Evolutionary conservation across 2,329 filamentous ascomycete species (phyloP), one percentile per base, ranked within the genome.

Genomic region (Calcarisporium arbuscula): DNA sequence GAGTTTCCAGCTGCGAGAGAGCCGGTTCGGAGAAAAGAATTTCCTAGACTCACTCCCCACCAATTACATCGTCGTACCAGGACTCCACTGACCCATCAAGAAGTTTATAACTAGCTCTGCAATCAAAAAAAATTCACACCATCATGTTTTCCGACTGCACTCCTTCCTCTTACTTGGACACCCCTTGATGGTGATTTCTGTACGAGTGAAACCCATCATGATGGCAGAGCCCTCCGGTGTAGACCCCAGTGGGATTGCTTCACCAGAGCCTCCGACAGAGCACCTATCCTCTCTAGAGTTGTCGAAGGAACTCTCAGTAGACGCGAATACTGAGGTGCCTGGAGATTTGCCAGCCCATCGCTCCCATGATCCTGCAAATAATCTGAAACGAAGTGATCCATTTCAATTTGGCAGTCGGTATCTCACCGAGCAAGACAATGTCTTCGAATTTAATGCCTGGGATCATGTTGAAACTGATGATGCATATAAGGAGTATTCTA

Each of bases 381-480:
- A 88, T 58, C 69, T 83, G 63, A 96, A 96, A 67, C 77, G 87
- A 50, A 85, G 68, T 54, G 88, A 95, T 54, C 92, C 92, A 14
- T 98, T 96, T 61, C 83, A 94, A 61, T 98, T 98, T 60, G 92
- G 92, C 41, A 92, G 85, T 30, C 85, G 90, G 40, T 85, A 76
- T 52, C 77, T 98, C 33, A 79, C 84, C 51, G 73, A 90, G 58
- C 77, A 80, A 54, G 89, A 95, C 64, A 74, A 96, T 57, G 85
- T 94, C 52, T 98, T 90, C 64, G 84, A 94, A 59, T 95, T 92
- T 76, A 98, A 98, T 61, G 92, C 92, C 23, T 98, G 92, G 92
- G 92, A 98, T 58, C 90, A 98, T 58, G 92, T 96, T 56, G 82
- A 90, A 62, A 88, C 88, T 57, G 90, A 96, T 64, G 79, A 86